These are phyloP conservation scores for Arthrobotrys pseudoclavata DNA, from an alignment of 2,329 filamentous ascomycete genomes.

Conservation along the genomic window DNA sequence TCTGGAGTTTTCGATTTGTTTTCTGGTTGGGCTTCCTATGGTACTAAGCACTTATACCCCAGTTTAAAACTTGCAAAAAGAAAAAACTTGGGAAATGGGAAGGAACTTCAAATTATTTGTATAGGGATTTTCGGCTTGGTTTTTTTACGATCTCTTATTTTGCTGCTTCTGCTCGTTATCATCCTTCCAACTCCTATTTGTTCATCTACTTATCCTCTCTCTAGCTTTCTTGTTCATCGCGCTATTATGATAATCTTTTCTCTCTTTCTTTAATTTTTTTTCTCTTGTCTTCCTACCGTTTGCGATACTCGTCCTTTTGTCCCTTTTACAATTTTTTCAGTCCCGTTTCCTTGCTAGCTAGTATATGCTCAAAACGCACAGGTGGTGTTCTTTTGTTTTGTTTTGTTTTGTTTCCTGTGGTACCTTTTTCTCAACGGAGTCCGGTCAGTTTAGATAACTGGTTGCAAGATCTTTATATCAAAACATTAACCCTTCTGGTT, in stretches of 20 bases:
- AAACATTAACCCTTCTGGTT: too few species aligned
- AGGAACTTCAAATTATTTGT: slow-evolving; percentile 9
- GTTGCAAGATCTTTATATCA: slow-evolving; percentile 19
- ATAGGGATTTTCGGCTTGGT: neutral
- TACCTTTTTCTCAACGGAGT: slow-evolving; percentile 17
- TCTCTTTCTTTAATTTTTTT: neutral
- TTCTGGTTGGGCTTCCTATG: neutral
- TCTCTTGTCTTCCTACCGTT: neutral
- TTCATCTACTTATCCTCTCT: neutral
- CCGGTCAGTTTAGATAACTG: slow-evolving; percentile 27
- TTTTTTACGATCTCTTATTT: neutral
- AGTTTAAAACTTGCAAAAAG: slow-evolving; percentile 16
- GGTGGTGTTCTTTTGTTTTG: slow-evolving; percentile 13
- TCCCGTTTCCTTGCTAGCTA: neutral
- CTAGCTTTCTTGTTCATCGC: neutral
- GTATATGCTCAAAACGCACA: slow-evolving; percentile 21
- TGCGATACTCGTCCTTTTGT: neutral
- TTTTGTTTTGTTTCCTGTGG: neutral
- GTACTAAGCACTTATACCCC: slow-evolving; percentile 22
- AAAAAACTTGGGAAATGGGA: slow-evolving; percentile 6
- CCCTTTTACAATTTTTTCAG: neutral
- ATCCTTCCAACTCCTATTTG: neutral
- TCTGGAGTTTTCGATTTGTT: slow-evolving; percentile 4
- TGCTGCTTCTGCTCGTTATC: neutral
- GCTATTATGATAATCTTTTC: neutral